These are phyloP conservation scores for Trichoderma guizhouense DNA, from an alignment of 2,329 filamentous ascomycete species.

Conservation along the genomic window DNA sequence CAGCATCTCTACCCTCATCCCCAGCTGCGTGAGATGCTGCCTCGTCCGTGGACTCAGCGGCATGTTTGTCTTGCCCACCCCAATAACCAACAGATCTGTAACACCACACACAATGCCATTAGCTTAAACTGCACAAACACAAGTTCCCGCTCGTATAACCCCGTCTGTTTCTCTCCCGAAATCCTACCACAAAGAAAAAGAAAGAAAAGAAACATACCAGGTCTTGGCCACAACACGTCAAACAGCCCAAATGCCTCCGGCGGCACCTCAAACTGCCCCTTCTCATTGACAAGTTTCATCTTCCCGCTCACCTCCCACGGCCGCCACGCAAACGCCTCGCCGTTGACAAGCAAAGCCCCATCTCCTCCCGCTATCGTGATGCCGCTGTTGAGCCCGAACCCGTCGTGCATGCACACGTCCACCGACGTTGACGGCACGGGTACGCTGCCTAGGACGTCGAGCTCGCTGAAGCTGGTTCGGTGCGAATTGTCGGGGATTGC, in stretches of 20 bases:
- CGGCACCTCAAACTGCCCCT: slow-evolving; percentile 77
- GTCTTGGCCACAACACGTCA: slow-evolving; percentile 79
- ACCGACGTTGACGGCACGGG: slow-evolving; percentile 78
- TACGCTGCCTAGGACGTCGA: slow-evolving; percentile 76
- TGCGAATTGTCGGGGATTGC: slow-evolving; percentile 33
- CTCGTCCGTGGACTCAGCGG: slow-evolving; percentile 75
- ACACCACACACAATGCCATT: background rate
- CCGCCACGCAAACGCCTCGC: slow-evolving; percentile 84
- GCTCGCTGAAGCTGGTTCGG: slow-evolving; percentile 62
- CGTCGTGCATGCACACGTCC: slow-evolving; percentile 76
- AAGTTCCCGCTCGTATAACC: background rate
- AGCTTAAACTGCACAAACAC: background rate
- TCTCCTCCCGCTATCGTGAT: slow-evolving; percentile 64
- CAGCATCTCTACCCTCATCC: slow-evolving; percentile 81
- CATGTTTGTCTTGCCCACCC: slow-evolving; percentile 70
- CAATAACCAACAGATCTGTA: slow-evolving; percentile 82
- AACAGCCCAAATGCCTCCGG: slow-evolving; percentile 71
- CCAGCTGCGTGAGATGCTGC: slow-evolving; percentile 68
- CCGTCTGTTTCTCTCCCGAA: background rate
- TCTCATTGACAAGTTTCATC: slow-evolving; percentile 62
- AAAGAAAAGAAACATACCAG: slow-evolving; percentile 55
- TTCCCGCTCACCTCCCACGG: slow-evolving; percentile 63
- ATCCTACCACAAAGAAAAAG: background rate
- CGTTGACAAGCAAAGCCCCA: slow-evolving; percentile 75
- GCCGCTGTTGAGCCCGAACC: slow-evolving; percentile 84